Evolutionary conservation across 805 yeast genomes (phyloP).

Genomic region (Saccharomycopsis capsularis): DNA sequence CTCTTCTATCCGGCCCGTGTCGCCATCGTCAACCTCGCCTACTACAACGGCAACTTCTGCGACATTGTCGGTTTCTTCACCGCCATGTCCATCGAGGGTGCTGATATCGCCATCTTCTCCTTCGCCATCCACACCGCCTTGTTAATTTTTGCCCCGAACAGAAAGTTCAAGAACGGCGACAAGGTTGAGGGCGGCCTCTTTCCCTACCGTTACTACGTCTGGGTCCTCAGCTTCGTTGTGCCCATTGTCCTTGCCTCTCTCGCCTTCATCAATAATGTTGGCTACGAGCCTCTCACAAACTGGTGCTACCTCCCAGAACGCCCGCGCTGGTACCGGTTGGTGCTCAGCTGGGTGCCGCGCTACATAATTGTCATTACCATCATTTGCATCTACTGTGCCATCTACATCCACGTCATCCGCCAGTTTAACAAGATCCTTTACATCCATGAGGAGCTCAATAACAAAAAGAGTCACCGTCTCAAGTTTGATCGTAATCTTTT

Average conservation of each 20-base stretch:
- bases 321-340: slow-evolving; percentile 70
- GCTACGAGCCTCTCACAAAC: slow-evolving; percentile 56
- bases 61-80: slow-evolving; percentile 76
- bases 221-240: slow-evolving; percentile 47
- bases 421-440: slow-evolving; percentile 50
- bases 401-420: slow-evolving; percentile 63
- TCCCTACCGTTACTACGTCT: slow-evolving; percentile 48
- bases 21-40: slow-evolving; percentile 35
- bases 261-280: slow-evolving; percentile 52
- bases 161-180: slow-evolving; percentile 36
- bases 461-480: slow-evolving; percentile 15
- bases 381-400: slow-evolving; percentile 55
- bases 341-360: slow-evolving; percentile 76
- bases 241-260: slow-evolving; percentile 66
- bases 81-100: slow-evolving; percentile 74
- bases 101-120: slow-evolving; percentile 73
- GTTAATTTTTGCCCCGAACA: slow-evolving; percentile 58
- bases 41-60: slow-evolving; percentile 44
- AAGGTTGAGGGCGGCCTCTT: slow-evolving; percentile 70
- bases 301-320: slow-evolving; percentile 75
- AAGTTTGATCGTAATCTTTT: slow-evolving; percentile 19
- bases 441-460: slow-evolving; percentile 27
- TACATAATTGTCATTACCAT: slow-evolving; percentile 59
- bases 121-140: slow-evolving; percentile 80
- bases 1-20: slow-evolving; percentile 63